Base-by-base conservation (phyloP, 768 basidiomycete species). In the Baorangia bicolor region DNA sequence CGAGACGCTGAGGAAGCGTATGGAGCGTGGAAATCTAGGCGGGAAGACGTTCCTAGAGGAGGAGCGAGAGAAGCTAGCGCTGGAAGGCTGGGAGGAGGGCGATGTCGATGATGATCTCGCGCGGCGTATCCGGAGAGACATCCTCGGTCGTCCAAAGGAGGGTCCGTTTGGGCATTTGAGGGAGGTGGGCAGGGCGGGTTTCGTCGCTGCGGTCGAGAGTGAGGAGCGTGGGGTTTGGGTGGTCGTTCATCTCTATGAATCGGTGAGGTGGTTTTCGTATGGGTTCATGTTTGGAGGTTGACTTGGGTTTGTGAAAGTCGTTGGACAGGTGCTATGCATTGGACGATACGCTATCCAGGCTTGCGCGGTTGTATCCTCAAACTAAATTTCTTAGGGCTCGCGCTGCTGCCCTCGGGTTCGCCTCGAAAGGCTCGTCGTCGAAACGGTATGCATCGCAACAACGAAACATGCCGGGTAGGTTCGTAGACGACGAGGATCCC, bases 331-430 rank as follows among this genome's bases (percentile, higher is more conserved):
- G 92, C 66, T 86, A 85, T 38, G 49, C 73, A 5, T 69, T 94
- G 20, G 91, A 94, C 67, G 83, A 87, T 41, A 81, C 77, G 18
- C 77, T 94, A 4, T 72, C 84, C 39, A 80, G 76, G 9, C 76
- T 94, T 5, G 92, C 92, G 18, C 81, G 90, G n/a, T 52, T 76
- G 42, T 81, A 87, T 60, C 81, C 87, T 5, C 73, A 83, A 40
- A 88, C 86, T 0, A 94, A 94, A 66, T 94, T 94, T 64, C 78
- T 94, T n/a, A 83, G 89, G 25, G 85, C 82, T 20, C 82, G 86
- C n/a, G 92, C 92, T 7, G 80, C 83, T 37, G 80, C 85, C 0
- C 75, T 94, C 0, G 91, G 90, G 2, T 91, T 91, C 64, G 85
- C 88, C 18, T 77, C 78, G 1, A 73, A 68, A 14, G 60, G 53